These are phyloP conservation scores for Heliosperma pusillum DNA, from an alignment of 148 eudicot genomes.

Conservation along the genomic window DNA sequence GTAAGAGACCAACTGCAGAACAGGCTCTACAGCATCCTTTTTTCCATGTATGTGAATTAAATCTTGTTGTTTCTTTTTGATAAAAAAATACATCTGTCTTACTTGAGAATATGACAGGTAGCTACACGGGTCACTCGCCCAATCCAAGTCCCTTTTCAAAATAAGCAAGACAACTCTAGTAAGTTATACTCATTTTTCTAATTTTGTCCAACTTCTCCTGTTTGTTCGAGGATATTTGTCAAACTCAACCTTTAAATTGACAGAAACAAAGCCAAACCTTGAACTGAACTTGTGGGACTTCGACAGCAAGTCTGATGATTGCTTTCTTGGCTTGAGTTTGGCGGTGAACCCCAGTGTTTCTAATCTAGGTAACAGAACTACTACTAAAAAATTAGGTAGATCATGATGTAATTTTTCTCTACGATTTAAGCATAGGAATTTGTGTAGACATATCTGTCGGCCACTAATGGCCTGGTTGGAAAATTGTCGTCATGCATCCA, in stretches of 20 bases:
- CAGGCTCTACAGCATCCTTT: constrained; percentile 80
- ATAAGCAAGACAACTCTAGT: constrained; percentile 48
- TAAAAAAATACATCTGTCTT: constrained; percentile 20
- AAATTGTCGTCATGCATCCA: neutral
- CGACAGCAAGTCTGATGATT: constrained; percentile 64
- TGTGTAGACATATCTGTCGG: neutral
- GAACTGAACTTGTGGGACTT: constrained; percentile 90
- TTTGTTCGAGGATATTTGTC: constrained; percentile 1
- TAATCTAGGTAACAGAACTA: constrained; percentile 52
- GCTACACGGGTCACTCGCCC: constrained; percentile 54
- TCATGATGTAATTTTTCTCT: neutral
- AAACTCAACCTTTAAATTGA: constrained; percentile 11
- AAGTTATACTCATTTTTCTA: constrained; percentile 10
- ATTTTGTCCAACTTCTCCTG: neutral
- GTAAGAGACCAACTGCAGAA: constrained; percentile 85
- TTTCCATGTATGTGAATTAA: constrained; percentile 54
- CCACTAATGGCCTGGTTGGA: neutral
- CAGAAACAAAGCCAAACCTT: constrained; percentile 76
- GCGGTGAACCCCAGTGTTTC: constrained; percentile 77
- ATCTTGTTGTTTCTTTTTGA: constrained; percentile 16
- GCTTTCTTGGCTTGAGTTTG: constrained; percentile 80
- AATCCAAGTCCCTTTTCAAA: constrained; percentile 48
- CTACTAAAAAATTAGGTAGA: neutral
- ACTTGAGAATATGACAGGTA: constrained; percentile 42
- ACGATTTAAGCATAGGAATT: constrained; percentile 35